Evolutionary conservation across 345 rosid genomes (phyloP).

Genomic region (Reutealis trisperma): DNA sequence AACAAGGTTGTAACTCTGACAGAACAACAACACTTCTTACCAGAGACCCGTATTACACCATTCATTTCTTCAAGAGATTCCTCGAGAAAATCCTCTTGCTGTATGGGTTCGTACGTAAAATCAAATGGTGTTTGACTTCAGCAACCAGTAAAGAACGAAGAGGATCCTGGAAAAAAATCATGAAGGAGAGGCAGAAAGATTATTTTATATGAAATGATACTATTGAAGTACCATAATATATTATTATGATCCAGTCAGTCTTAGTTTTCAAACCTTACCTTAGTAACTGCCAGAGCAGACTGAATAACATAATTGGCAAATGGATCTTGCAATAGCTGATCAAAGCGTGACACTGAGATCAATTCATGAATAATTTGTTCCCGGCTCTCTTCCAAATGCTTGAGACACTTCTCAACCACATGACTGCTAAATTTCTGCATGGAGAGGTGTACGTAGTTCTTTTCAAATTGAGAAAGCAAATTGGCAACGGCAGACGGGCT

Average conservation of each 20-base stretch:
- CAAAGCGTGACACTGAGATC: slow-evolving; percentile 54
- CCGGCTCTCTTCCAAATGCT: slow-evolving; percentile 48
- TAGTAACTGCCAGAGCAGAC: slow-evolving; percentile 59
- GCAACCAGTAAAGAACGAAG: slow-evolving; percentile 49
- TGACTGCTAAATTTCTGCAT: slow-evolving; percentile 77
- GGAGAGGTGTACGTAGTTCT: slow-evolving; percentile 59
- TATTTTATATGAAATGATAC: neutral
- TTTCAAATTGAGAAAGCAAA: slow-evolving; percentile 50
- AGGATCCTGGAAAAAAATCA: slow-evolving; percentile 45
- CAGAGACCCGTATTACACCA: slow-evolving; percentile 31
- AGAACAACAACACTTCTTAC: slow-evolving; percentile 35
- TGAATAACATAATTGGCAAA: slow-evolving; percentile 79
- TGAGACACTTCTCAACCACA: slow-evolving; percentile 71
- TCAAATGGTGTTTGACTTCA: slow-evolving; percentile 45
- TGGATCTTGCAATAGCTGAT: slow-evolving; percentile 69
- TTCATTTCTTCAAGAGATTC: slow-evolving; percentile 52
- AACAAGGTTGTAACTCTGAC: slow-evolving; percentile 26
- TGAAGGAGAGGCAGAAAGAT: slow-evolving; percentile 2
- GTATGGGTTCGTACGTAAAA: slow-evolving; percentile 59
- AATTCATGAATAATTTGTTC: slow-evolving; percentile 55
- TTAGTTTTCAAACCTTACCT: slow-evolving; percentile 40
- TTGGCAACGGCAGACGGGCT: slow-evolving; percentile 35
- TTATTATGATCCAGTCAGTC: neutral
- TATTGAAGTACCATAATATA: too few relatives aligned
- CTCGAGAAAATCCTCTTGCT: slow-evolving; percentile 74